Base-by-base conservation (phyloP, 768 basidiomycete genomes). In the Phlebiopsis gigantea region DNA sequence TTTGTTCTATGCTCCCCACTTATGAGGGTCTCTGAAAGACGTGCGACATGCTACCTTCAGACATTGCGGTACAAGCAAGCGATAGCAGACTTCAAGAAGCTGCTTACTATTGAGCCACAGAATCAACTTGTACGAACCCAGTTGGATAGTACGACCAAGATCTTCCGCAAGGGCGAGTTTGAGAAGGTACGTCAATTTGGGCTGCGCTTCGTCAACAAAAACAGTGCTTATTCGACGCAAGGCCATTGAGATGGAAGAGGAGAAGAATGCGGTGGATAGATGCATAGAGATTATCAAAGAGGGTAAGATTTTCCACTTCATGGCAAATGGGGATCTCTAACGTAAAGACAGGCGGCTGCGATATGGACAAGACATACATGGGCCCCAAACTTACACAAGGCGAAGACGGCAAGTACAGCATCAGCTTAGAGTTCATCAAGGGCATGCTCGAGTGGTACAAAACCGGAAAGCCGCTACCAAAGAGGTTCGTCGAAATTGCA, bases 211-310 rank as follows among this genome's bases (percentile, higher is more conserved):
- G 12, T 17, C 28, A 28, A 30, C 46, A 6, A 29, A 43, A 29
- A 8, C n/a, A 7, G 21, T n/a, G n/a, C 6, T 7, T 60, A 10
- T 15, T 26, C 28, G 9, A 26, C 17, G n/a, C 43, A 60, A 91
- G 90, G 94, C 94, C 17, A 99, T 99, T 59, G 90, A 93, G 65
- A 76, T 89, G 56, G 94, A 94, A 68, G 95, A 92, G 55, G 93
- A 94, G 67, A 87, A 92, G 67, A 80, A 79, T 50, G 78, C 93
- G 0, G 84, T 87, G 1, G 78, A 83, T 17, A 79, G 89, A 62
- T 93, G 92, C 68, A 66, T 76, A 17, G 85, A 89, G 65, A 90
- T 95, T 46, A 89, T 96, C 56, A 74, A 77, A 1, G 83, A 93
- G 77, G 88, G 89, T 88, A 43, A 54, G 77, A n/a, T n/a, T n/a